phyloP scores from a whole-genome alignment of 257 asterid genomes.

The Ilex asprella region DNA sequence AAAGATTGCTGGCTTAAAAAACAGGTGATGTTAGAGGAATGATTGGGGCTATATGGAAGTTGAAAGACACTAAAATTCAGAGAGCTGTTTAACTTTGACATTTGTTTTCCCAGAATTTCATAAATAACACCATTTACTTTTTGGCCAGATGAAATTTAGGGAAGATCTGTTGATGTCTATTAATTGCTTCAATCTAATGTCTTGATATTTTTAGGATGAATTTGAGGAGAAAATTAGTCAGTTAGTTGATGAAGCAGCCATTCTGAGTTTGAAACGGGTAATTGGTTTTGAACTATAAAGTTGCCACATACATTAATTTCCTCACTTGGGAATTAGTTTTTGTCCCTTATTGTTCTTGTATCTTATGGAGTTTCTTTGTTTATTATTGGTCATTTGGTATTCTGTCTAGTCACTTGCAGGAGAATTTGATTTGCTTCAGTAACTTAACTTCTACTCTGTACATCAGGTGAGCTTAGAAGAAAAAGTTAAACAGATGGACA shows the following conservation, averaged over 20 bases:
- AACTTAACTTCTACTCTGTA: slow-evolving; percentile 16
- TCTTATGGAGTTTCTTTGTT: slow-evolving; percentile 6
- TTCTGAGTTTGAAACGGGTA: slow-evolving; percentile 44
- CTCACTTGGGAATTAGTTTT: slow-evolving; percentile 10
- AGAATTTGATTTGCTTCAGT: slow-evolving; percentile 7
- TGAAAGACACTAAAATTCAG: no score
- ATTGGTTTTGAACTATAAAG: neutral
- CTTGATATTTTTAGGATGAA: slow-evolving; percentile 28
- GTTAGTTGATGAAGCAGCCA: slow-evolving; percentile 40
- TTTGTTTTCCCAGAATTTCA: slow-evolving; percentile 2
- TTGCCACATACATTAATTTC: no score
- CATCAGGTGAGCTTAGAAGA: slow-evolving; percentile 52
- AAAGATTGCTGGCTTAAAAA: slow-evolving; percentile 46
- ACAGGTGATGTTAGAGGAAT: slow-evolving; percentile 35
- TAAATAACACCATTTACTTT: slow-evolving; percentile 1
- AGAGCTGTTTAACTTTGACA: neutral
- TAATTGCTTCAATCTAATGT: slow-evolving; percentile 4
- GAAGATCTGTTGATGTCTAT: slow-evolving; percentile 7
- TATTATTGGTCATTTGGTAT: no score
- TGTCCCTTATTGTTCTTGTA: neutral
- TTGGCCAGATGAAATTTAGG: neutral
- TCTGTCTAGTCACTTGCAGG: no score
- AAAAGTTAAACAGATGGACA: slow-evolving; percentile 48
- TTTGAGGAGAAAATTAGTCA: slow-evolving; percentile 36
- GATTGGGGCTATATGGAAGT: no score